These are phyloP conservation scores for Carnegiea gigantea DNA, from an alignment of 179 eudicot species.

Conservation along the genomic window DNA sequence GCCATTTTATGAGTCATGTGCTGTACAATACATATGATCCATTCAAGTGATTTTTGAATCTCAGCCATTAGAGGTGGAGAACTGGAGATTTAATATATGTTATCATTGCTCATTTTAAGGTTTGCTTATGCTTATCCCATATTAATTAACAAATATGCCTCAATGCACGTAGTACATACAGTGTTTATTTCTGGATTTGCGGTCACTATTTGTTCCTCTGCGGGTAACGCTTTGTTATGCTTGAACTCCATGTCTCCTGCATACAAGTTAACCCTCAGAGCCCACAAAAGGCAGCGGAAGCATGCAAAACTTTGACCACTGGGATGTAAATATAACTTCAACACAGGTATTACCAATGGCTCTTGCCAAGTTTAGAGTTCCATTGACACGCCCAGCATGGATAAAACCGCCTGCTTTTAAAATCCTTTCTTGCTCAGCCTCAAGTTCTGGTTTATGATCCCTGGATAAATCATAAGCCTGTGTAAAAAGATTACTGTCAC, in stretches of 20 bases:
- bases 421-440: conserved; percentile 6
- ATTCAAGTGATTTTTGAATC: neutral
- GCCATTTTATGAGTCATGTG: neutral
- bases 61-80: neutral
- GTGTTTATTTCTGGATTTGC: conserved; percentile 74
- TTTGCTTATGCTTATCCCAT: neutral
- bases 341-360: conserved; percentile 47
- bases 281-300: neutral
- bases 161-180: conserved; percentile 40
- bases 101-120: neutral
- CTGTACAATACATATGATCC: neutral
- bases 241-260: conserved; percentile 85
- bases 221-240: conserved; percentile 62
- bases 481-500: conserved; percentile 22
- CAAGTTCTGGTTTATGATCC: conserved; percentile 14
- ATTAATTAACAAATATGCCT: neutral
- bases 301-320: conserved; percentile 1
- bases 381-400: conserved; percentile 8
- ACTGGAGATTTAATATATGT: neutral
- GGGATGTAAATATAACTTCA: conserved; percentile 13
- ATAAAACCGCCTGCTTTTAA: conserved; percentile 8
- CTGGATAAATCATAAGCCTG: conserved; percentile 71
- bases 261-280: conserved; percentile 9
- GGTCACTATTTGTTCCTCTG: conserved; percentile 77
- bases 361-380: conserved; percentile 8